These are phyloP conservation scores for Symbiodinium pilosum DNA, from an alignment of 73 alveolate species.

Conservation along the genomic window DNA sequence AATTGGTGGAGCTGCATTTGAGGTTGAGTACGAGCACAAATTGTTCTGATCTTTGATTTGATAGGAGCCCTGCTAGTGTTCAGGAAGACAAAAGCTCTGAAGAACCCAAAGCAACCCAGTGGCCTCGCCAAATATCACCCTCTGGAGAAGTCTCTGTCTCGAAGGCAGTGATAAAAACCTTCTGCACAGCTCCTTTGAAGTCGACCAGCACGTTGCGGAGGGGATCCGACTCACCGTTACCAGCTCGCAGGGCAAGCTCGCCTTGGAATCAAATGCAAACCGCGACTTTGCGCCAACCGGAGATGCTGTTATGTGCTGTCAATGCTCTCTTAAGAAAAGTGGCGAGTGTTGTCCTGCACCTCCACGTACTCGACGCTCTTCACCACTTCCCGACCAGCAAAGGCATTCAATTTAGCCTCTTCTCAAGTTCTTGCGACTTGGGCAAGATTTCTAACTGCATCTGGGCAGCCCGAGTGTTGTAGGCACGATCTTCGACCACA, in stretches of 20 bases:
- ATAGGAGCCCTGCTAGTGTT: too few species aligned
- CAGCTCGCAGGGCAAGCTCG: constrained; percentile 58
- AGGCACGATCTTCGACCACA: constrained; percentile 88
- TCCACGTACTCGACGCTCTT: constrained; percentile 88
- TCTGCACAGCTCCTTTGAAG: constrained; percentile 94
- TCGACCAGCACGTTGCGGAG: constrained; percentile 83
- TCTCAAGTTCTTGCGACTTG: too few species aligned
- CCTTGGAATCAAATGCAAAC: background rate
- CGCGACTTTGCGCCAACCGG: too few species aligned
- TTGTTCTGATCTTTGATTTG: too few species aligned
- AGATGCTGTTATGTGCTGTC: too few species aligned
- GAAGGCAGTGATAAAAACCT: constrained; percentile 56
- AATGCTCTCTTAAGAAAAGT: background rate
- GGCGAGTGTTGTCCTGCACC: constrained; percentile 89
- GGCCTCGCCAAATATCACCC: constrained; percentile 51
- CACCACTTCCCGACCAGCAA: constrained; percentile 94
- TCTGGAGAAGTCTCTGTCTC: constrained; percentile 43
- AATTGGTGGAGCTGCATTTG: too few species aligned
- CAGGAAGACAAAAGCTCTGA: too few species aligned
- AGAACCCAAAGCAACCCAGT: too few species aligned
- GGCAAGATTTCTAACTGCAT: too few species aligned
- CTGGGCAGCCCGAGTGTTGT: constrained; percentile 57
- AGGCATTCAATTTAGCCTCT: constrained; percentile 86
- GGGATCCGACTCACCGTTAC: constrained; percentile 37
- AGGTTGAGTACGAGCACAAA: too few species aligned